A percentile compares a stretch with the other conserved stretches of the same genome.
Evolutionary conservation across 106 monocot genomes (phyloP).

Genomic region (Dendrobium officinale): DNA sequence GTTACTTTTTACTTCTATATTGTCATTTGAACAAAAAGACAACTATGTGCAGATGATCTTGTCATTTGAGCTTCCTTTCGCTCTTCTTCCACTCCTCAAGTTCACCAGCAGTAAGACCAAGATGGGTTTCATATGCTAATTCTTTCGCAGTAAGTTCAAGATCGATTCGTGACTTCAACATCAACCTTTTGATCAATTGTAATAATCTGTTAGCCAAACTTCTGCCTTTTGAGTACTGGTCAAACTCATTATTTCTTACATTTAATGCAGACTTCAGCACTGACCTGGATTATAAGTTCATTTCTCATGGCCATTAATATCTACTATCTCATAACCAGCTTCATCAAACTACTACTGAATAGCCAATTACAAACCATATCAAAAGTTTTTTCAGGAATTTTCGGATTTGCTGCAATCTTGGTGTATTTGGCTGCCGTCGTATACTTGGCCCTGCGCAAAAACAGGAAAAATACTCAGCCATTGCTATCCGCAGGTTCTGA

Average conservation of each 20-base stretch:
- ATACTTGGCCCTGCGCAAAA: conserved; percentile 70
- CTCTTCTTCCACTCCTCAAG: conserved; percentile 89
- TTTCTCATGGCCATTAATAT: conserved; percentile 83
- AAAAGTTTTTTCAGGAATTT: conserved; percentile 60
- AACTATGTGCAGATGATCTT: conserved; percentile 75
- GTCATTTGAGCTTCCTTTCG: conserved; percentile 95
- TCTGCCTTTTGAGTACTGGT: neutral
- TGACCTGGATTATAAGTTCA: conserved; percentile 74
- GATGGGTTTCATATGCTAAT: conserved; percentile 77
- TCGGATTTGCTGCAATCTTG: conserved; percentile 68
- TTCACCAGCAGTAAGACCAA: conserved; percentile 93
- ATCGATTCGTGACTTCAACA: neutral
- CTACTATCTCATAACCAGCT: conserved; percentile 70
- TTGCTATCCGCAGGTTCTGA: conserved; percentile 43
- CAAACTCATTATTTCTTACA: neutral
- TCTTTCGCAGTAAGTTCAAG: conserved; percentile 46
- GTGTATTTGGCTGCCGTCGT: conserved; percentile 54
- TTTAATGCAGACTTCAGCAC: conserved; percentile 51
- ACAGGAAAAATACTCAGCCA: conserved; percentile 46
- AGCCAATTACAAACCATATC: conserved; percentile 29
- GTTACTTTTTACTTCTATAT: too few species aligned
- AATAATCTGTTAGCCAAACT: too few species aligned
- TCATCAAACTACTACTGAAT: conserved; percentile 53
- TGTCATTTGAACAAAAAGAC: neutral
- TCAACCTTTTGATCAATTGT: neutral